A percentile compares a stretch with the other conserved stretches of the same genome.
Evolutionary conservation across 768 basidiomycete genomes (phyloP).

Genomic region (Clitopilus passeckerianus): DNA sequence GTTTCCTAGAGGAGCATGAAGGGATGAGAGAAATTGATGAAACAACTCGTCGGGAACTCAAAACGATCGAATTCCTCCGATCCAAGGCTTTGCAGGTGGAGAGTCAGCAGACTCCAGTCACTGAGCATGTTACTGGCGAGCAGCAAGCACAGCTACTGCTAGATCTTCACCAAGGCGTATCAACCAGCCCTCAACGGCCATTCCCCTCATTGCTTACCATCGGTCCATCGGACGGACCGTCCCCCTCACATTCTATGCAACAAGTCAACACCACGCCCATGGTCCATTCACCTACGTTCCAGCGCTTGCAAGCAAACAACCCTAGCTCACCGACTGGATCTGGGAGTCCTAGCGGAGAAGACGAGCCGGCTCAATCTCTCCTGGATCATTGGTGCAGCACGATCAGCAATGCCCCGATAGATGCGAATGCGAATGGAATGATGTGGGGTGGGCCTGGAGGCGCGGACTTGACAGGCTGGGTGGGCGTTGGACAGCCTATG

Average conservation of each 20-base stretch:
- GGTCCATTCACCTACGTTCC: conserved; percentile 50
- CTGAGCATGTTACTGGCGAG: conserved; percentile 20
- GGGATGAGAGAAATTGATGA: conserved; percentile 70
- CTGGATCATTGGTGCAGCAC: conserved; percentile 84
- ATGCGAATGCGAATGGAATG: conserved; percentile 42
- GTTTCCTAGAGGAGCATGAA: conserved; percentile 67
- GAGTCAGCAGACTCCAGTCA: conserved; percentile 26
- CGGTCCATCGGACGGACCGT: conserved; percentile 14
- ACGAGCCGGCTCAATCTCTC: conserved; percentile 72
- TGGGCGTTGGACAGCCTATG: conserved; percentile 35
- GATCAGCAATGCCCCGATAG: conserved; percentile 62
- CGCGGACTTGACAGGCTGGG: conserved; percentile 58
- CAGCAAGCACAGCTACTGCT: conserved; percentile 49
- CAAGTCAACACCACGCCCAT: conserved; percentile 20
- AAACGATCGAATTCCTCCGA: conserved; percentile 80
- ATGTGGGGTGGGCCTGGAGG: conserved; percentile 60
- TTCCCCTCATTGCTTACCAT: conserved; percentile 25
- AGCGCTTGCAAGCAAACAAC: conserved; percentile 49
- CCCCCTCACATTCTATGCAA: conserved; percentile 22
- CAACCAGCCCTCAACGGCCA: conserved; percentile 24
- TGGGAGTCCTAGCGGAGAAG: conserved; percentile 70
- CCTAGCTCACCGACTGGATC: conserved; percentile 57
- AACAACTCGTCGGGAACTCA: conserved; percentile 77
- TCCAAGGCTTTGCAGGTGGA: conserved; percentile 56
- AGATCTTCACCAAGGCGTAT: conserved; percentile 36